Base-by-base conservation (phyloP, 2,329 filamentous ascomycete species). In the Botryosphaeria dothidea region DNA sequence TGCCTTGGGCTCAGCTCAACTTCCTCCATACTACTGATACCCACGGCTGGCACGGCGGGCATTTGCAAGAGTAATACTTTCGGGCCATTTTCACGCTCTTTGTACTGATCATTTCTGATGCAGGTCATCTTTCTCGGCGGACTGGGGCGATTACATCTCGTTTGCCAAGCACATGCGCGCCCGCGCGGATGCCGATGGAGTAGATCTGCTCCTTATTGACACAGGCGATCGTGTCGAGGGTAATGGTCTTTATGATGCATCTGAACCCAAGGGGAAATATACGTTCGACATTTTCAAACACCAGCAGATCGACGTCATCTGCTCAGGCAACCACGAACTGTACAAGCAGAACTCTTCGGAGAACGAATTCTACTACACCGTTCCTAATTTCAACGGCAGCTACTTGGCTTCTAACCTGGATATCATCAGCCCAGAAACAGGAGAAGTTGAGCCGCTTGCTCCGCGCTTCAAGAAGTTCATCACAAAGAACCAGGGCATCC, bases 91-190 rank as follows among this genome's bases (percentile, higher is more conserved):
- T 4, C 17, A 15, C n/a, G 3, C 31, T 6, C 13, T 38, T 19
- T 23, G 21, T 49, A 57, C 61, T 52, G 21, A 61, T 29, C 34
- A 45, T 52, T 71, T 64, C 66, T 70, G 57, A 71, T 29, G 29
- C 65, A 92, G 90, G 80, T 85, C 92, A 2, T 94, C 95, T 66
- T 99, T 96, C 78, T 93, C 92, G 6, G 94, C 92, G 52, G 95
- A 99, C 78, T 98, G 95, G 93, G 95, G 95, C 66, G 95, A 99
- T 79, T 99, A 98, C 78, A 86, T 98, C 71, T 97, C 94, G 6
- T 97, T 99, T 74, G 88, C 93, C 36, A 83, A 90, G 38, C 92
- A 94, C 74, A 87, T 99, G 83, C 90, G 87, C 64, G 85, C 88
- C 69, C 89, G 87, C 73, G 92, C 93, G 64, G 91, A 97, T 73